Evolutionary conservation across 352 stramenopile genomes (phyloP).

Genomic region (Phytophthora podocarpi): DNA sequence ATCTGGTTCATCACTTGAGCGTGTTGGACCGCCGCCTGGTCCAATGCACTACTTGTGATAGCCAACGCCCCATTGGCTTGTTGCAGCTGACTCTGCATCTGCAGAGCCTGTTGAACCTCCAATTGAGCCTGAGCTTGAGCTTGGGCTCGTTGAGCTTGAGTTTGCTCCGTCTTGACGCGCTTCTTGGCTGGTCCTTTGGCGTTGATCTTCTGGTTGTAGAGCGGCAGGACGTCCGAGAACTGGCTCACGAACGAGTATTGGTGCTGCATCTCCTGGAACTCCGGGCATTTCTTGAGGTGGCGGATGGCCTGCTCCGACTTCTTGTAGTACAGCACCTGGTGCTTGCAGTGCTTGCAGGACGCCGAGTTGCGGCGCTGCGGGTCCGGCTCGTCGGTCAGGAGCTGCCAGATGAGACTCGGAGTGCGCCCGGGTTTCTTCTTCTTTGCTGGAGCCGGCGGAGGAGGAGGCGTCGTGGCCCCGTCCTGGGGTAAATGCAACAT

Average conservation of each 20-base stretch:
- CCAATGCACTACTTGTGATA: constrained; percentile 37
- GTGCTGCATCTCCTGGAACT: constrained; percentile 84
- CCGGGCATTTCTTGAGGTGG: constrained; percentile 80
- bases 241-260: constrained; percentile 82
- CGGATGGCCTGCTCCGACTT: constrained; percentile 87
- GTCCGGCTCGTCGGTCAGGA: constrained; percentile 83
- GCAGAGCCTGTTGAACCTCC: constrained; percentile 21
- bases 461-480: not conserved
- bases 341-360: constrained; percentile 86
- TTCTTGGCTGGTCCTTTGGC: constrained; percentile 73
- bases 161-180: constrained; percentile 48
- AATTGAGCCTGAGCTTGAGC: constrained; percentile 23
- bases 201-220: constrained; percentile 87
- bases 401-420: constrained; percentile 77
- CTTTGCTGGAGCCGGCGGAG: constrained; percentile 29
- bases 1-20: constrained; percentile 77
- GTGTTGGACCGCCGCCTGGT: constrained; percentile 63
- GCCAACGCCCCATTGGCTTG: constrained; percentile 21
- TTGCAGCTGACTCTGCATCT: constrained; percentile 19
- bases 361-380: constrained; percentile 78
- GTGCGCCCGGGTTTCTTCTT: constrained; percentile 81
- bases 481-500: constrained; percentile 31
- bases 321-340: constrained; percentile 88
- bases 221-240: constrained; percentile 78
- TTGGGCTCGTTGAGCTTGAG: constrained; percentile 19